These are phyloP conservation scores for Sanguinoderma infundibulare DNA, from an alignment of 1,284 basidiomycete species.

Conservation along the genomic window DNA sequence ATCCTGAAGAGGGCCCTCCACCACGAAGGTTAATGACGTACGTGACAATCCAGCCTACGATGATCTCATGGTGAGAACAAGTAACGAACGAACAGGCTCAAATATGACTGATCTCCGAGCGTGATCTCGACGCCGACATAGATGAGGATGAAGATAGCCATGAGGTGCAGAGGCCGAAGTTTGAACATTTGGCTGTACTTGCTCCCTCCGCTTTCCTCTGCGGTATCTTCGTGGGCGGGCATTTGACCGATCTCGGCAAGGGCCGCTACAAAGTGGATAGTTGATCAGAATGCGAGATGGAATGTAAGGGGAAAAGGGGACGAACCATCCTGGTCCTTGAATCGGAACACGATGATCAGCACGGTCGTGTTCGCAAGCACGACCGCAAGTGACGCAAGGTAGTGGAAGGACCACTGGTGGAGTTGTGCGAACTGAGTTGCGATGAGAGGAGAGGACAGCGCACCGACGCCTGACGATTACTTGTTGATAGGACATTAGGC, in stretches of 20 bases:
- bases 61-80: not conserved
- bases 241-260: constrained; percentile 40
- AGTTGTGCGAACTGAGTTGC: constrained; percentile 64
- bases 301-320: not conserved
- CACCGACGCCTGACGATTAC: constrained; percentile 52
- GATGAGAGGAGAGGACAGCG: constrained; percentile 61
- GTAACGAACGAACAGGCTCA: not conserved
- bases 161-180: constrained; percentile 42
- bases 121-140: constrained; percentile 55
- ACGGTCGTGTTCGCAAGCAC: constrained; percentile 49
- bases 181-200: constrained; percentile 45
- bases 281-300: not conserved
- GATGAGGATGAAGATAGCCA: constrained; percentile 50
- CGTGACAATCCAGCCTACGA: constrained; percentile 56
- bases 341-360: constrained; percentile 54
- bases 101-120: constrained; percentile 40
- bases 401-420: constrained; percentile 66
- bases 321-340: constrained; percentile 58
- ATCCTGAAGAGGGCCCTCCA: constrained; percentile 52
- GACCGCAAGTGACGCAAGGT: constrained; percentile 62
- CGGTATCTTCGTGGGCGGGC: constrained; percentile 23
- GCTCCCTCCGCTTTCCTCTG: constrained; percentile 22
- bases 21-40: constrained; percentile 48
- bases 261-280: constrained; percentile 24
- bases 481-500: not conserved